Percentiles rank a stretch among this genome's conserved stretches.
phyloP scores from a whole-genome alignment of 139 green algal species.

The Chlorella sp. region DNA sequence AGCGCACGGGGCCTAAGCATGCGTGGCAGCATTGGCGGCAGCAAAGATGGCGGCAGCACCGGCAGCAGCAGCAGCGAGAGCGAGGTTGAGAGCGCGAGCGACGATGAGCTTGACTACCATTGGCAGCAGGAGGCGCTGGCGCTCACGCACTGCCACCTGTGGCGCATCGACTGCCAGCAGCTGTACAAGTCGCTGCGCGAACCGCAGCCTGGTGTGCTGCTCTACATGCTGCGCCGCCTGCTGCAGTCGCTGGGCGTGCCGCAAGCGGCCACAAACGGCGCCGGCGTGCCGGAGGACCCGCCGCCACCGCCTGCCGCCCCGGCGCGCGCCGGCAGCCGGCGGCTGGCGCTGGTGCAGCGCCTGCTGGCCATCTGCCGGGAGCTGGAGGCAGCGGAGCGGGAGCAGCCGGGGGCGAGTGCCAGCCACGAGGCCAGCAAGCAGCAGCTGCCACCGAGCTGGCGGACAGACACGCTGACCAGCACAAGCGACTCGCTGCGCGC shows the following conservation, averaged over 20 bases:
- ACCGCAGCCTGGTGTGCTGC: not conserved
- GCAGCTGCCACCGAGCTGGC: too few species aligned
- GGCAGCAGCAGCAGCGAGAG: not conserved
- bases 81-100: not conserved
- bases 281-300: too few species aligned
- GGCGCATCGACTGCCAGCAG: not conserved
- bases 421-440: too few species aligned
- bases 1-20: not conserved
- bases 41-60: not conserved
- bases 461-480: too few species aligned
- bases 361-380: too few species aligned
- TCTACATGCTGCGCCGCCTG: constrained; percentile 6
- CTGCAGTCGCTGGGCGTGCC: not conserved
- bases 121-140: constrained; percentile 13
- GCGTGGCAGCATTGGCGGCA: not conserved
- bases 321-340: too few species aligned
- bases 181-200: not conserved
- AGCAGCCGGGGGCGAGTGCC: too few species aligned
- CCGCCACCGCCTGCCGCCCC: too few species aligned
- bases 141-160: constrained; percentile 7
- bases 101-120: not conserved
- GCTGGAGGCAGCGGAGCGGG: too few species aligned
- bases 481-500: too few species aligned
- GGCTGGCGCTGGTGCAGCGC: too few species aligned
- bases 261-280: not conserved